Conservation (phyloP, 176 grass and related monocot species). For the Paspalum vaginatum region DNA sequence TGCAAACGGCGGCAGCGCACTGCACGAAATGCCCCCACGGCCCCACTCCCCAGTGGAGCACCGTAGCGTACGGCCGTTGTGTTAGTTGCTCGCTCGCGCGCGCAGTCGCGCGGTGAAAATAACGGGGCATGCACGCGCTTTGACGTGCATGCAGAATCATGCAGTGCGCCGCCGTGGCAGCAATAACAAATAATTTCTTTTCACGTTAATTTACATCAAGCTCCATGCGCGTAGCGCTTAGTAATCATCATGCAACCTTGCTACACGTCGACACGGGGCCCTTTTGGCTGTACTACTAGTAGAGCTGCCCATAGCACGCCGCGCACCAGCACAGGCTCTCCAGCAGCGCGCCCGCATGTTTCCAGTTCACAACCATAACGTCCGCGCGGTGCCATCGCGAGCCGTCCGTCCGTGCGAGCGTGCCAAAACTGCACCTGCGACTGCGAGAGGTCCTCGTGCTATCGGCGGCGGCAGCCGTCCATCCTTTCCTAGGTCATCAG, state of each 20-base stretch:
- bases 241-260: too few species aligned
- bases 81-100: background rate
- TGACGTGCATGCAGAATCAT: background rate
- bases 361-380: background rate
- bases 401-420: background rate
- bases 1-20: too few species aligned
- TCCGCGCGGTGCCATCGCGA: too few species aligned
- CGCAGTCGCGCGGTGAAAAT: background rate
- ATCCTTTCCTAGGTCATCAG: constrained; percentile 51
- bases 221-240: background rate
- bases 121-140: background rate
- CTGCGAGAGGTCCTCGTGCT: background rate
- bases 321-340: background rate
- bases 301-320: background rate
- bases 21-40: too few species aligned
- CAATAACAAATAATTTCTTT: background rate
- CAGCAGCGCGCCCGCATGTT: background rate
- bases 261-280: background rate
- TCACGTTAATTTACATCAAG: constrained; percentile 19
- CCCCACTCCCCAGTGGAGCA: background rate
- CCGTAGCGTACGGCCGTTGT: background rate
- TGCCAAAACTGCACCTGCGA: constrained; percentile 15
- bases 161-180: background rate
- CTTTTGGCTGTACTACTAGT: background rate
- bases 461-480: too few species aligned